A percentile compares a stretch with the other conserved stretches of the same genome.
These are phyloP conservation scores for Yarrowia divulgata DNA, from an alignment of 805 yeast genomes.

Conservation along the genomic window DNA sequence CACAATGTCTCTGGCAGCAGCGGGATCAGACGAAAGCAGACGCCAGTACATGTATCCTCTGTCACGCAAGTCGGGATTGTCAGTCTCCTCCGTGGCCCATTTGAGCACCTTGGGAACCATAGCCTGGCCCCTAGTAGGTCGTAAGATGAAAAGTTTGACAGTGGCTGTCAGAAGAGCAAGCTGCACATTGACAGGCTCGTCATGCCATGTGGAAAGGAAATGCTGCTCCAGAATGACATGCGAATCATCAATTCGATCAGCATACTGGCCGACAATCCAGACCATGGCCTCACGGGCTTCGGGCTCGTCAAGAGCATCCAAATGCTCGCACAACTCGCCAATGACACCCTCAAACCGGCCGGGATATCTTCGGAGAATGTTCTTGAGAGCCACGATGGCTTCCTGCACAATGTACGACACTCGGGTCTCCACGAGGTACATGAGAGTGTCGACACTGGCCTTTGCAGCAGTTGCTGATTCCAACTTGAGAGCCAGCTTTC, in stretches of 20 bases:
- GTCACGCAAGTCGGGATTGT: conserved; percentile 86
- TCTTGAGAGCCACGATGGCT: conserved; percentile 74
- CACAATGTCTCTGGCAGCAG: conserved; percentile 61
- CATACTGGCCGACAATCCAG: conserved; percentile 85
- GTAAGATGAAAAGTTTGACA: conserved; percentile 68
- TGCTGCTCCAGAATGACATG: conserved; percentile 53
- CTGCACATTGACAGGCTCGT: conserved; percentile 78
- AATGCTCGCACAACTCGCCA: conserved; percentile 54
- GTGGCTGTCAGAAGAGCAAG: conserved; percentile 74
- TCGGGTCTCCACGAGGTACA: conserved; percentile 67
- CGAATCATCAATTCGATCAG: conserved; percentile 57
- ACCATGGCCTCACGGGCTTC: conserved; percentile 79
- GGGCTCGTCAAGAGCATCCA: conserved; percentile 69
- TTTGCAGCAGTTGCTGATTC: conserved; percentile 59
- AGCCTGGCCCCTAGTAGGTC: conserved; percentile 62
- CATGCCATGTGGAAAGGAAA: conserved; percentile 58
- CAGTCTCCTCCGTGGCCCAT: conserved; percentile 73
- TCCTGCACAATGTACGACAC: conserved; percentile 82
- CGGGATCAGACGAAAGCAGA: conserved; percentile 62
- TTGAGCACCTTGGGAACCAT: conserved; percentile 67
- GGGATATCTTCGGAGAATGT: conserved; percentile 80
- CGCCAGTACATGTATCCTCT: conserved; percentile 89
- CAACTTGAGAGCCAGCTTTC: conserved; percentile 83
- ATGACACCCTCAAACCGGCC: conserved; percentile 58
- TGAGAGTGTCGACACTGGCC: conserved; percentile 67